phyloP scores from a whole-genome alignment of 192 early-diverging fungal genomes.

The Backusella tarrabulga region DNA sequence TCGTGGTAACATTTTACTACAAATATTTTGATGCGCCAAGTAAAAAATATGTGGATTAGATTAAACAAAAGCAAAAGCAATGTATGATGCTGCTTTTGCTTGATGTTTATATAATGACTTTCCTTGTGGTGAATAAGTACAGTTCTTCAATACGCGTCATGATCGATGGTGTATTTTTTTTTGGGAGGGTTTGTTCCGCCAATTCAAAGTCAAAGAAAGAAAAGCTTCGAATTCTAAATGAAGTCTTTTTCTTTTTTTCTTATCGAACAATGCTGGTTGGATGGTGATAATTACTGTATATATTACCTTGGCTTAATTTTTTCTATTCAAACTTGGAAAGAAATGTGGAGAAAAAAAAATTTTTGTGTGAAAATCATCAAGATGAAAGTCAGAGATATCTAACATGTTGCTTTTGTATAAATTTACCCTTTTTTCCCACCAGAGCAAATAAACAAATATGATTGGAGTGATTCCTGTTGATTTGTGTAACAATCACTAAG shows the following conservation, averaged over 20 bases:
- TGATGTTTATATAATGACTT: too few relatives aligned
- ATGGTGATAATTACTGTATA: constrained; percentile 33
- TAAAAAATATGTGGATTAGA: constrained; percentile 42
- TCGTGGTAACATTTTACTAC: constrained; percentile 69
- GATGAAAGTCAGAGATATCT: background rate
- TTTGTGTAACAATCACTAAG: background rate
- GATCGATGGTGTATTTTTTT: constrained; percentile 50
- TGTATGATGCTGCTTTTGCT: too few relatives aligned
- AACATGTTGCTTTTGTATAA: background rate
- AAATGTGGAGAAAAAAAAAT: background rate
- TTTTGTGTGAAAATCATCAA: background rate
- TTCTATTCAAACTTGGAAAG: too few relatives aligned
- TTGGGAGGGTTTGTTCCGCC: constrained; percentile 47
- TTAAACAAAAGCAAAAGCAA: too few relatives aligned
- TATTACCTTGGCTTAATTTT: too few relatives aligned
- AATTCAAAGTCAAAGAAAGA: constrained; percentile 69
- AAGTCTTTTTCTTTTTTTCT: constrained; percentile 95
- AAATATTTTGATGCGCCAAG: constrained; percentile 86
- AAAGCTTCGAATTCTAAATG: constrained; percentile 94
- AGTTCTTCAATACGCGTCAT: background rate
- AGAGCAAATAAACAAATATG: background rate
- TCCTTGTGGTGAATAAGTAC: too few relatives aligned
- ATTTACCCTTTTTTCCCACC: constrained; percentile 4
- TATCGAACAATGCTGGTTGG: constrained; percentile 92
- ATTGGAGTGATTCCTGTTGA: background rate